Base-by-base conservation (phyloP, 768 basidiomycete species). In the Kockovaella imperatae region DNA sequence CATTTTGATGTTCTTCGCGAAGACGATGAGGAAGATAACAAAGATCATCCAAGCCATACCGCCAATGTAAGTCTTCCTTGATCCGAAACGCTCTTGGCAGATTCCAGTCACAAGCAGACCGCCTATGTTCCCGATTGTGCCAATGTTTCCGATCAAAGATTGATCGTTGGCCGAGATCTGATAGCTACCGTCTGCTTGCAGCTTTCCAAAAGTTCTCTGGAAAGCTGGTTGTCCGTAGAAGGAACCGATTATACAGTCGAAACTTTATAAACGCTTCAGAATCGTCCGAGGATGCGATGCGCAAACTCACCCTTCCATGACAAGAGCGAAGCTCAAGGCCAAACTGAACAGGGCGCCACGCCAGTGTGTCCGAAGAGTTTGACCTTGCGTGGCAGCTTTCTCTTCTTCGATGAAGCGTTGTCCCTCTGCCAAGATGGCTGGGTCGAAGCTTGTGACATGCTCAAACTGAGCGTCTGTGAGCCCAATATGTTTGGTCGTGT, bases 121-220 rank as follows among this genome's bases (percentile, higher is more conserved):
- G 44, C 64, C 31, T 43, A 62, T 57, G 7, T 51, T 56, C 15
- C 66, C 66, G 23, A 44, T 42, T 7, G 53, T 50, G 38, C 50
- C 56, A 20, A 54, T 64, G 55, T 67, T 64, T 21, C 30, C 23
- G n/a, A 69, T 38, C 6, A 50, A 65, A 3, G 60, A 41, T 29
- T 68, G 68, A 56, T 59, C 67, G 17, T 60, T 49, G 10, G 70
- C 57, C 3, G 62, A 56, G 35, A 69, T 56, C 20, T 53, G 56
- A 40, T 53, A 45, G 17, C 49, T 39, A 35, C 38, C 49, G 5
- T n/a, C n/a, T 34, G n/a, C 42, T 41, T 35, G 20, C 5, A 24
- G 32, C 34, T 35, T 44, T 31, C 54, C 54, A 38, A 56, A 56
- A 14, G 24, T 23, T 8, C 42, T 35, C 26, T 47, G 10, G 50